phyloP scores from a whole-genome alignment of 257 asterid species.

The Paulownia fortunei region DNA sequence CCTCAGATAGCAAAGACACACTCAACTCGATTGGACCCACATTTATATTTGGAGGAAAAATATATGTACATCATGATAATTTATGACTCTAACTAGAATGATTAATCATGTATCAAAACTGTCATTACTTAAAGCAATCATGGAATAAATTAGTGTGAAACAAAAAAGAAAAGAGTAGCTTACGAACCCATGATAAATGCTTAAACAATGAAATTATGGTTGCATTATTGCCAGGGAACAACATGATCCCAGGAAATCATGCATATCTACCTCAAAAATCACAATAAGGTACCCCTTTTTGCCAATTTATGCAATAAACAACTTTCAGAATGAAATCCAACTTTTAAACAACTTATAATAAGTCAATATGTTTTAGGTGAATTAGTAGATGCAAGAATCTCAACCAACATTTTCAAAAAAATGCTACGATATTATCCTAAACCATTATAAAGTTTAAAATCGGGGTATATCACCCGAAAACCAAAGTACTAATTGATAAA shows the following conservation, averaged over 20 bases:
- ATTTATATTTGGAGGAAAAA: too few relatives aligned
- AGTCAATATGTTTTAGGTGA: constrained; percentile 3
- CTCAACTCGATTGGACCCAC: too few relatives aligned
- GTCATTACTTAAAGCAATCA: neutral
- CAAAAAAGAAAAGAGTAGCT: neutral
- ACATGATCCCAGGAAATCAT: constrained; percentile 24
- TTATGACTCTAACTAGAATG: too few relatives aligned
- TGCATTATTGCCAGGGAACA: constrained; percentile 15
- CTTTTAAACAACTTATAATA: neutral
- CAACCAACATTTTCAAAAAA: neutral
- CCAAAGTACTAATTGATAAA: neutral
- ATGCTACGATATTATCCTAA: neutral
- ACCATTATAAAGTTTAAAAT: too few relatives aligned
- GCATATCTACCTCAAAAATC: constrained; percentile 15
- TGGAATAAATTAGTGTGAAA: neutral
- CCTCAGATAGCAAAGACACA: too few relatives aligned
- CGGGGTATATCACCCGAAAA: neutral
- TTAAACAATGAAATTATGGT: neutral
- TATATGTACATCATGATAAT: too few relatives aligned
- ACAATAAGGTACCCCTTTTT: neutral
- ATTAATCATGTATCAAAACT: too few relatives aligned
- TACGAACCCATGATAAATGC: neutral
- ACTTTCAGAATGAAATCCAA: neutral
- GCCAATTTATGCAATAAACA: neutral
- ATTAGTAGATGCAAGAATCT: constrained; percentile 13